These are phyloP conservation scores for Tarenaya hassleriana DNA, from an alignment of 345 rosid genomes.

Conservation along the genomic window DNA sequence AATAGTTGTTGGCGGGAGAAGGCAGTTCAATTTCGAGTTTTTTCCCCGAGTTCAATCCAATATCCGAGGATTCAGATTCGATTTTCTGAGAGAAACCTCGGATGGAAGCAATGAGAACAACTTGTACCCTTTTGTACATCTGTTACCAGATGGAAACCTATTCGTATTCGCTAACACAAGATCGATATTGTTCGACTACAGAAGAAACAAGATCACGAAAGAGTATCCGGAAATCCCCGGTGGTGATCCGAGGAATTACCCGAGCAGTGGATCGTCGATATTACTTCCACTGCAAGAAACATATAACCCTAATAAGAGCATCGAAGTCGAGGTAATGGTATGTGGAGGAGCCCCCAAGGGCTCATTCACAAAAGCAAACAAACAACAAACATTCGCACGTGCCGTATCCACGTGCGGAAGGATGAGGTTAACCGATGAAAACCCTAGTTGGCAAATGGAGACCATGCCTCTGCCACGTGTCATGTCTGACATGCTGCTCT, in stretches of 20 bases:
- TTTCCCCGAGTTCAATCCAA: conserved; percentile 31
- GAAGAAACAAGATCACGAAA: conserved; percentile 35
- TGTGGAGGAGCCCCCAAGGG: conserved; percentile 75
- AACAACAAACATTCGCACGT: conserved; percentile 20
- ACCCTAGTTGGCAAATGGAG: conserved; percentile 69
- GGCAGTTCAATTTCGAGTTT: conserved; percentile 63
- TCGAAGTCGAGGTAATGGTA: conserved; percentile 55
- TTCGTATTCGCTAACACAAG: conserved; percentile 75
- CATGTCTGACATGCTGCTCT: conserved; percentile 85
- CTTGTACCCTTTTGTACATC: conserved; percentile 76
- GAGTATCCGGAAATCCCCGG: conserved; percentile 54
- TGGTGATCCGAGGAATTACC: conserved; percentile 68
- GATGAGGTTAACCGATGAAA: conserved; percentile 33
- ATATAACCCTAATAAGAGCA: neutral
- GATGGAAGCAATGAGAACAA: conserved; percentile 59
- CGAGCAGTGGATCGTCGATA: conserved; percentile 81
- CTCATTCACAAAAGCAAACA: conserved; percentile 28
- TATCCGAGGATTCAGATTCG: conserved; percentile 21
- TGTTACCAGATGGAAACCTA: conserved; percentile 77
- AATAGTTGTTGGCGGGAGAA: conserved; percentile 67
- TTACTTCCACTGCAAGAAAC: conserved; percentile 62
- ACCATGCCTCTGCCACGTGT: conserved; percentile 64
- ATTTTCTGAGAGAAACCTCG: conserved; percentile 43
- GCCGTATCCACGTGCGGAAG: conserved; percentile 68
- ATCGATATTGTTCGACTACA: conserved; percentile 59